Conservation (phyloP, 352 stramenopile genomes). For the Globisporangium lucens region DNA sequence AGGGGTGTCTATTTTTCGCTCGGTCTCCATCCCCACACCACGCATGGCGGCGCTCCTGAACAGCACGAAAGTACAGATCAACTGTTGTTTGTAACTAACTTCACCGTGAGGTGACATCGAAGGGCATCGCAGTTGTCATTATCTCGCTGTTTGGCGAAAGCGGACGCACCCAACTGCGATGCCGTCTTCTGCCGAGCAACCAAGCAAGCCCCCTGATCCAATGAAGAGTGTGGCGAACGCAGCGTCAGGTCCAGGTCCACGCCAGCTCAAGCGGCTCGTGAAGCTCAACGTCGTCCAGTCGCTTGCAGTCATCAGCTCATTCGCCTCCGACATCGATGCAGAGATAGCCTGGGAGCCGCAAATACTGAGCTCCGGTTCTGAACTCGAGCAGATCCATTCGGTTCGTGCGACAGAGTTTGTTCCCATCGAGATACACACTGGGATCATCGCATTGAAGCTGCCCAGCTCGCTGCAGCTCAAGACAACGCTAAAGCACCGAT, state of each 20-base stretch:
- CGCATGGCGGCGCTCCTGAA: background rate
- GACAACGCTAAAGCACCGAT: background rate
- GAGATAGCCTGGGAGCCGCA: background rate
- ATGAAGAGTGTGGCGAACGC: background rate
- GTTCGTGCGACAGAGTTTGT: background rate
- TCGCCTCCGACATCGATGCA: background rate
- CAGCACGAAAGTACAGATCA: background rate
- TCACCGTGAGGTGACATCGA: background rate
- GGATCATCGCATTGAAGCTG: background rate
- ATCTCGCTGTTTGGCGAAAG: background rate
- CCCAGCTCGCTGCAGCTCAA: background rate
- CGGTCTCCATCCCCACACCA: too few species aligned
- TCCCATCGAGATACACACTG: background rate
- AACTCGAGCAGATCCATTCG: background rate
- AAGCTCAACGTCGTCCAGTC: background rate
- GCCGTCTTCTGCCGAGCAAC: background rate
- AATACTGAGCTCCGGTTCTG: background rate
- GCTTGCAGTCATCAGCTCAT: background rate
- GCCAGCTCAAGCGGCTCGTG: background rate
- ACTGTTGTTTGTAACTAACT: background rate
- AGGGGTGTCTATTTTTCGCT: too few species aligned
- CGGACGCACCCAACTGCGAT: background rate
- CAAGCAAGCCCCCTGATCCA: background rate
- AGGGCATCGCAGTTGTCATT: background rate
- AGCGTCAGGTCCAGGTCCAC: background rate